Conservation (phyloP, 805 yeast genomes). For the Cyberlindnera nakhonratchasimensis region DNA sequence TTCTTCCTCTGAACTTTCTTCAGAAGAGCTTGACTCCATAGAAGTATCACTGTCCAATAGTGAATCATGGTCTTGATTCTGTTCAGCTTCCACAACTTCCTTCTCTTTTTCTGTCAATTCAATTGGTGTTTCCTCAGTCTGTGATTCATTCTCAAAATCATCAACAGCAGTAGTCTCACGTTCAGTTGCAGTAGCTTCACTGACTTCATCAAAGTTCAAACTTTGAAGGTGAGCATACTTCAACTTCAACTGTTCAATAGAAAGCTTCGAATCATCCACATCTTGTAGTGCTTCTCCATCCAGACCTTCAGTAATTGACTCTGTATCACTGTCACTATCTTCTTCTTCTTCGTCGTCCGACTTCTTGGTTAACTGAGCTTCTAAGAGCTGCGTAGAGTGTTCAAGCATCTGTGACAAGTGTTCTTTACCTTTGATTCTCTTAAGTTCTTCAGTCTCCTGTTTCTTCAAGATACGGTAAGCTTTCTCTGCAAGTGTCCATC, state of each 20-base stretch:
- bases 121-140: slow-evolving; percentile 19
- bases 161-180: slow-evolving; percentile 19
- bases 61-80: slow-evolving; percentile 21
- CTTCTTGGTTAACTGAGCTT: slow-evolving; percentile 65
- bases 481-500: slow-evolving; percentile 88
- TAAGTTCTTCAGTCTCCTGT: slow-evolving; percentile 73
- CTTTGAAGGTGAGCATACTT: slow-evolving; percentile 27
- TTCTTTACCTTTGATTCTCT: slow-evolving; percentile 77
- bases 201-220: slow-evolving; percentile 27
- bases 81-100: slow-evolving; percentile 29
- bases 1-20: slow-evolving; percentile 24
- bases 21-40: slow-evolving; percentile 29
- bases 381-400: slow-evolving; percentile 85
- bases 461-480: slow-evolving; percentile 71
- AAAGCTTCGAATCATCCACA: slow-evolving; percentile 27
- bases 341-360: slow-evolving; percentile 26
- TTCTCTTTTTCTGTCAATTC: slow-evolving; percentile 22
- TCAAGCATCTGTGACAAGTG: slow-evolving; percentile 85
- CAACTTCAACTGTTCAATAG: slow-evolving; percentile 28
- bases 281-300: slow-evolving; percentile 18
- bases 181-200: slow-evolving; percentile 24
- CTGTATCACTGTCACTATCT: slow-evolving; percentile 29
- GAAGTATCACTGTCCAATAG: slow-evolving; percentile 31
- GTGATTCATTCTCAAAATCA: slow-evolving; percentile 25
- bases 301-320: not conserved